Evolutionary conservation across 805 yeast genomes (phyloP).

Genomic region (Jamesozyma lodderae): DNA sequence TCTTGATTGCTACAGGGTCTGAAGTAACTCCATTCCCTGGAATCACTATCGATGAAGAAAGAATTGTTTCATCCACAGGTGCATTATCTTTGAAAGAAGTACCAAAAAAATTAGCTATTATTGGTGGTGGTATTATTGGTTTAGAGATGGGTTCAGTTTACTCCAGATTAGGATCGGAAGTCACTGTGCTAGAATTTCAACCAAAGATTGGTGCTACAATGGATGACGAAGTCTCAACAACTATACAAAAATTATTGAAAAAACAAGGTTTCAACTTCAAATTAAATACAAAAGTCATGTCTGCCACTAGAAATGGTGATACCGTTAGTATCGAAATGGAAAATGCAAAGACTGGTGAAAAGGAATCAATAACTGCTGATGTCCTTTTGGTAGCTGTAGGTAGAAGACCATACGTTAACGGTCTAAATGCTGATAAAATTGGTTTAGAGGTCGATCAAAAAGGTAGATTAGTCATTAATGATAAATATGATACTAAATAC

Average conservation of each 20-base stretch:
- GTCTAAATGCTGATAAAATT: conserved; percentile 77
- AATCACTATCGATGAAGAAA: conserved; percentile 88
- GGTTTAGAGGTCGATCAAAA: conserved; percentile 87
- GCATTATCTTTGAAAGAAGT: conserved; percentile 74
- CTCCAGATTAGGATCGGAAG: conserved; percentile 90
- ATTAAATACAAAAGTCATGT: conserved; percentile 81
- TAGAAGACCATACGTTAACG: conserved; percentile 93
- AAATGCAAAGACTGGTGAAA: conserved; percentile 77
- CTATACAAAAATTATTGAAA: conserved; percentile 78
- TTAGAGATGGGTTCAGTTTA: conserved; percentile 99
- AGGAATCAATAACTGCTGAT: conserved; percentile 76
- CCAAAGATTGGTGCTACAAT: conserved; percentile 93
- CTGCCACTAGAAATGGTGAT: conserved; percentile 85
- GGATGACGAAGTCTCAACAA: conserved; percentile 92
- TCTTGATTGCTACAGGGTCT: conserved; percentile 96
- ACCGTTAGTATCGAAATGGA: conserved; percentile 80
- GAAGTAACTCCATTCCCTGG: conserved; percentile 99
- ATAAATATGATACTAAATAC: conserved; percentile 83
- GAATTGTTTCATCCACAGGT: conserved; percentile 95
- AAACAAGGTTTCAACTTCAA: conserved; percentile 95
- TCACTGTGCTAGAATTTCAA: conserved; percentile 87
- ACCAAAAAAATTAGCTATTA: conserved; percentile 85
- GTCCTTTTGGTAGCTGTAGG: conserved; percentile 95
- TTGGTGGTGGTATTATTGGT: conserved; percentile 99
- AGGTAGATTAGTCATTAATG: conserved; percentile 91